Conservation (phyloP, 2,329 filamentous ascomycete species). For the Fusarium aywerte region DNA sequence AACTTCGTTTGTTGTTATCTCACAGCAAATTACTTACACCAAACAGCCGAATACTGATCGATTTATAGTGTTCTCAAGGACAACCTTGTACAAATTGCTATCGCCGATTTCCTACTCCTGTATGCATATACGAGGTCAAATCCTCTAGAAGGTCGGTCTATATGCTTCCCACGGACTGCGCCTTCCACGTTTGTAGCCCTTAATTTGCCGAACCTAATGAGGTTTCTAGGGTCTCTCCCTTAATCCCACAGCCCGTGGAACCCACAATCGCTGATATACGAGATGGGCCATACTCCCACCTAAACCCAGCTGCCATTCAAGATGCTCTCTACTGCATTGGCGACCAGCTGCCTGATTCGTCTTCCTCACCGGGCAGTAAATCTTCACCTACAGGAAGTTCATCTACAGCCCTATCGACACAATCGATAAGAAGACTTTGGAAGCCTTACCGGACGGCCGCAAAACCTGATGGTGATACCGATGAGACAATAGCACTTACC, state of each 20-base stretch:
- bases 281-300: constrained; percentile 51
- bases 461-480: constrained; percentile 44
- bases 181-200: neutral
- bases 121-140: constrained; percentile 59
- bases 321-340: constrained; percentile 52
- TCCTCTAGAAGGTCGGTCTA: constrained; percentile 36
- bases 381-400: constrained; percentile 1
- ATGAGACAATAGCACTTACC: constrained; percentile 46
- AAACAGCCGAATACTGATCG: constrained; percentile 9
- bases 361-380: neutral
- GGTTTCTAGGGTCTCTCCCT: constrained; percentile 12
- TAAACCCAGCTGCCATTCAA: constrained; percentile 51
- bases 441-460: constrained; percentile 42
- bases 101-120: constrained; percentile 62
- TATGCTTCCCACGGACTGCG: neutral
- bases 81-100: constrained; percentile 65
- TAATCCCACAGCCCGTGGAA: constrained; percentile 15
- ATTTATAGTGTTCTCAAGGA: constrained; percentile 62
- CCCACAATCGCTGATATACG: constrained; percentile 36
- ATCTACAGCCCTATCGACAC: neutral
- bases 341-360: constrained; percentile 17
- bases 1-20: neutral
- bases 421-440: constrained; percentile 26
- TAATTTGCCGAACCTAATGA: constrained; percentile 3
- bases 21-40: neutral